phyloP scores from a whole-genome alignment of 1,284 basidiomycete species.

The Pseudozyma flocculosa region DNA sequence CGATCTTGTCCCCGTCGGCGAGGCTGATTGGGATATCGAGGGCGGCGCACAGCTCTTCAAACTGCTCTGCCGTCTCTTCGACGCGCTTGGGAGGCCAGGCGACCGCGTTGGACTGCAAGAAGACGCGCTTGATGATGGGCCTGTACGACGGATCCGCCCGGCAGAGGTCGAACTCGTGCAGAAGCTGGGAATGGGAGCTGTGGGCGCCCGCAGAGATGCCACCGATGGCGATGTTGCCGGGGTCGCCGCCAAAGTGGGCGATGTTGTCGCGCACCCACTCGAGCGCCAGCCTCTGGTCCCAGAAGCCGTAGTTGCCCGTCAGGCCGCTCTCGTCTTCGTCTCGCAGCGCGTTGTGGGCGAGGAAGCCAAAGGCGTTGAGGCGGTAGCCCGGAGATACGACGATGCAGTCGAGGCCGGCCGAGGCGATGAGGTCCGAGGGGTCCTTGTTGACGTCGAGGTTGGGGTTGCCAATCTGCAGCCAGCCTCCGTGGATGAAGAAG shows the following conservation, averaged over 20 bases:
- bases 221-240: slow-evolving; percentile 47
- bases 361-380: slow-evolving; percentile 37
- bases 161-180: slow-evolving; percentile 44
- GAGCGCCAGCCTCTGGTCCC: slow-evolving; percentile 36
- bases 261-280: slow-evolving; percentile 51
- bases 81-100: slow-evolving; percentile 29
- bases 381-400: slow-evolving; percentile 33
- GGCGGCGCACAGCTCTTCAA: slow-evolving; percentile 19
- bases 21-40: slow-evolving; percentile 6
- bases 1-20: slow-evolving; percentile 15
- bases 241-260: slow-evolving; percentile 50
- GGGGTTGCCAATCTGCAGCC: slow-evolving; percentile 34
- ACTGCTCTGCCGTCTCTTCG: slow-evolving; percentile 17
- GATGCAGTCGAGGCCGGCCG: slow-evolving; percentile 14
- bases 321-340: slow-evolving; percentile 12
- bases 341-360: slow-evolving; percentile 20
- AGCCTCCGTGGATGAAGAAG: slow-evolving; percentile 38
- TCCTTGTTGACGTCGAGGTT: slow-evolving; percentile 9
- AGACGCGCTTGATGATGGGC: slow-evolving; percentile 24
- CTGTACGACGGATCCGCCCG: slow-evolving; percentile 8
- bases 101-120: slow-evolving; percentile 33
- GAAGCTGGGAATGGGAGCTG: slow-evolving; percentile 54
- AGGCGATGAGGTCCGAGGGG: slow-evolving; percentile 19
- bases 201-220: slow-evolving; percentile 56
- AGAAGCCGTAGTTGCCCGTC: slow-evolving; percentile 41